Conservation (phyloP, 2,329 filamentous ascomycete genomes). For the Immersiporthe knoxdaviesiana region DNA sequence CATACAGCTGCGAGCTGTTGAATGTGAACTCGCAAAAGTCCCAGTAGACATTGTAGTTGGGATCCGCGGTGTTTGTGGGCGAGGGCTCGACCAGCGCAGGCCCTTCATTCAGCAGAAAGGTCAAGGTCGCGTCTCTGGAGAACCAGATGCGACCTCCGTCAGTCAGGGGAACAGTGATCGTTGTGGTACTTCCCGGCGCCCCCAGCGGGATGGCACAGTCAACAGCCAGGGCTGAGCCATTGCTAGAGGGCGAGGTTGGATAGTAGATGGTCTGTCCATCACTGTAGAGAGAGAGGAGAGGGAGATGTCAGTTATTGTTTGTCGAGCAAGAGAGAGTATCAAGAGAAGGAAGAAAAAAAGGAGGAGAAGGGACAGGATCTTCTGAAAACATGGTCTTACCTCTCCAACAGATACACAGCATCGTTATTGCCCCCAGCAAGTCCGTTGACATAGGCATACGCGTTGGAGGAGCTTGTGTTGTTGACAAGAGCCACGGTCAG, state of each 20-base stretch:
- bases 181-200: conserved; percentile 59
- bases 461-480: conserved; percentile 61
- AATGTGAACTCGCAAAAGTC: conserved; percentile 72
- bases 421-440: conserved; percentile 62
- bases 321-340: not conserved
- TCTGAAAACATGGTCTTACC: conserved; percentile 36
- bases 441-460: conserved; percentile 75
- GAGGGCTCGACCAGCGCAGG: conserved; percentile 76
- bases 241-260: conserved; percentile 59
- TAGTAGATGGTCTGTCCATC: conserved; percentile 70
- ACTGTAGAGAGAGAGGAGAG: conserved; percentile 3
- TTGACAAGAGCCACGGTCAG: conserved; percentile 68
- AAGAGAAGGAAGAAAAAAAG: no score
- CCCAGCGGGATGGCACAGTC: conserved; percentile 69
- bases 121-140: conserved; percentile 61
- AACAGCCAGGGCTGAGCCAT: conserved; percentile 53
- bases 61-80: conserved; percentile 66
- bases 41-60: conserved; percentile 66
- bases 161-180: conserved; percentile 69
- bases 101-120: conserved; percentile 69
- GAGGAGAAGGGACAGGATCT: not conserved
- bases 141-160: conserved; percentile 76
- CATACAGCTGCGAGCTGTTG: conserved; percentile 63
- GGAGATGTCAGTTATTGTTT: not conserved
- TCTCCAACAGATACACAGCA: conserved; percentile 62